Base-by-base conservation (phyloP, 140 eudicot species). In the Erigeron philadelphicus region DNA sequence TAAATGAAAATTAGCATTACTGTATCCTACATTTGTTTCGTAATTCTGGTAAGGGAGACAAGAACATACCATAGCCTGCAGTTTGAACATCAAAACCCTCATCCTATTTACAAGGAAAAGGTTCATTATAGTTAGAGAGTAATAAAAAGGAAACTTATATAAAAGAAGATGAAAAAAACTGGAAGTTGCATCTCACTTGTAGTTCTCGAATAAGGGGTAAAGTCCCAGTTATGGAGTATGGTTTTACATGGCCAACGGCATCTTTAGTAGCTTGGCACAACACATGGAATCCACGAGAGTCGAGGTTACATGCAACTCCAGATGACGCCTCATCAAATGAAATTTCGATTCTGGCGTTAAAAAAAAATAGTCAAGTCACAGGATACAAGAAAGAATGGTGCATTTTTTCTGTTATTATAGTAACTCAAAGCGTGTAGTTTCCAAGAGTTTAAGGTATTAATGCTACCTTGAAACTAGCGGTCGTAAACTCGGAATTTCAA, bases 41-140 rank as follows among this genome's bases (percentile, higher is more conserved):
- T 11, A 42, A 41, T 68, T 21, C 17, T 53, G 49, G 48, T 15
- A 72, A n/a, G 19, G 11, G 61, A 52, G 61, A 5, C 38, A 60
- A 76, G 69, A 62, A 6, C 82, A 75, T 87, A 90, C 95, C 94
- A 67, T 88, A 90, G 81, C 97, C 97, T 49, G 86, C 21, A 56
- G 96, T 90, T 81, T 90, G 97, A 74, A 90, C 97, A 80, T 90
- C 97, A 71, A 85, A 90, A 21, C 97, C 97, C 79, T 90, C 96
- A 72, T 88, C 95, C 96, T 90, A 73, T 61, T 57, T 59, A 76
- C 12, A 66, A 70, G 25, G 50, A 15, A 5, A 2, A 61, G 69
- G 63, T 56, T 47, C 41, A 8, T 25, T 31, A 76, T 38, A 61
- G 60, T 41, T 17, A 23, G 52, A 70, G 25, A 25, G 55, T 7